Conservation (phyloP, 2,329 filamentous ascomycete species). For the Trichoderma simmonsii region DNA sequence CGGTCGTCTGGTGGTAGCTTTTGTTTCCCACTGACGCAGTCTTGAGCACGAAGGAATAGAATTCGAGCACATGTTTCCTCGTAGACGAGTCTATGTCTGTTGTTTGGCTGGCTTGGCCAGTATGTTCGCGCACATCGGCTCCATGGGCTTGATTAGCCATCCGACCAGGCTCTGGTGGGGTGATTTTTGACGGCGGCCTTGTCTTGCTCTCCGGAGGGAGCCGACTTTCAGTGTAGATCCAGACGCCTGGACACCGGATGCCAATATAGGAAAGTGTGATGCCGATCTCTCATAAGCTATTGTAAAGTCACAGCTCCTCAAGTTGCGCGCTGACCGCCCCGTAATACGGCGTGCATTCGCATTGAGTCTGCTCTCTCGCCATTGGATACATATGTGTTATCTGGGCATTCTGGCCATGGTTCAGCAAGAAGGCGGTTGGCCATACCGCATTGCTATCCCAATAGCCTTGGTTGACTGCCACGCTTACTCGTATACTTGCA, state of each 20-base stretch:
- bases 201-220: slow-evolving; percentile 4
- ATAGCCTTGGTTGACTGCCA: neutral
- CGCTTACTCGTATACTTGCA: neutral
- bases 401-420: neutral
- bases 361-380: neutral
- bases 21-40: neutral
- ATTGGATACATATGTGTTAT: neutral
- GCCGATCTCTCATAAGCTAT: neutral
- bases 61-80: neutral
- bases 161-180: neutral
- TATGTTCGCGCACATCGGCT: neutral
- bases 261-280: neutral
- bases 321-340: neutral
- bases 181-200: neutral
- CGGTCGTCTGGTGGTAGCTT: neutral
- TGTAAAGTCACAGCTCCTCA: neutral
- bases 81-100: neutral
- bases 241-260: neutral
- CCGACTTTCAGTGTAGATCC: slow-evolving; percentile 4
- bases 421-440: neutral
- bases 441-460: neutral
- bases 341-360: neutral
- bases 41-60: neutral
- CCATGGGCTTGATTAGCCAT: neutral
- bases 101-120: neutral